Percentiles rank a stretch among this genome's conserved stretches.
Evolutionary conservation across 345 rosid genomes (phyloP).

Genomic region (Brassica incana): DNA sequence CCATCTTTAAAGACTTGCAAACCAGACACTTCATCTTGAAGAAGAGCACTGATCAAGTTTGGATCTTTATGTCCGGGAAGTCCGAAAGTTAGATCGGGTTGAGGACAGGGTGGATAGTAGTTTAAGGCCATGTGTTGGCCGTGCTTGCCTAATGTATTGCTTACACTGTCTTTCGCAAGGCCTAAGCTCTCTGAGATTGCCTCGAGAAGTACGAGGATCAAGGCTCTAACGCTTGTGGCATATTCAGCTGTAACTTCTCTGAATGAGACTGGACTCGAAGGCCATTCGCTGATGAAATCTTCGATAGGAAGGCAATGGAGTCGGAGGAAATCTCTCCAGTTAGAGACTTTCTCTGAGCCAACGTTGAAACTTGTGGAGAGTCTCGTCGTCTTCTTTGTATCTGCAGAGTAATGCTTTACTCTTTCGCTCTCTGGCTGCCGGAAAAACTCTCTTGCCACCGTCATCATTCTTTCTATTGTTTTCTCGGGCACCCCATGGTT

Average conservation of each 20-base stretch:
- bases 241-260: conserved; percentile 60
- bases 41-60: conserved; percentile 65
- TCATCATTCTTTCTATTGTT: conserved; percentile 40
- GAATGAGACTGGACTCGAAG: conserved; percentile 70
- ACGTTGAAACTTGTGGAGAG: conserved; percentile 79
- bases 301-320: conserved; percentile 74
- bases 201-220: conserved; percentile 56
- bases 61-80: conserved; percentile 77
- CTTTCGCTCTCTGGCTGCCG: conserved; percentile 65
- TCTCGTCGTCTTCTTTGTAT: conserved; percentile 55
- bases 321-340: conserved; percentile 86
- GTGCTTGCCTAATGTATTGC: conserved; percentile 46
- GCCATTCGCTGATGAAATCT: conserved; percentile 70
- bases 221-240: conserved; percentile 48
- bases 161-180: conserved; percentile 43
- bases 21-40: conserved; percentile 75
- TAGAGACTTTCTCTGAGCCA: conserved; percentile 58
- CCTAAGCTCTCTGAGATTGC: conserved; percentile 84
- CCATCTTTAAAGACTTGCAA: conserved; percentile 62
- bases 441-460: conserved; percentile 57
- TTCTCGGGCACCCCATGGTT: conserved; percentile 63
- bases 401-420: conserved; percentile 63
- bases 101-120: conserved; percentile 80
- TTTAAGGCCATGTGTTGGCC: conserved; percentile 88
- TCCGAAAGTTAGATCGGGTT: conserved; percentile 72